These are phyloP conservation scores for Penicillium sp. DNA, from an alignment of 2,329 filamentous ascomycete species.

Conservation along the genomic window DNA sequence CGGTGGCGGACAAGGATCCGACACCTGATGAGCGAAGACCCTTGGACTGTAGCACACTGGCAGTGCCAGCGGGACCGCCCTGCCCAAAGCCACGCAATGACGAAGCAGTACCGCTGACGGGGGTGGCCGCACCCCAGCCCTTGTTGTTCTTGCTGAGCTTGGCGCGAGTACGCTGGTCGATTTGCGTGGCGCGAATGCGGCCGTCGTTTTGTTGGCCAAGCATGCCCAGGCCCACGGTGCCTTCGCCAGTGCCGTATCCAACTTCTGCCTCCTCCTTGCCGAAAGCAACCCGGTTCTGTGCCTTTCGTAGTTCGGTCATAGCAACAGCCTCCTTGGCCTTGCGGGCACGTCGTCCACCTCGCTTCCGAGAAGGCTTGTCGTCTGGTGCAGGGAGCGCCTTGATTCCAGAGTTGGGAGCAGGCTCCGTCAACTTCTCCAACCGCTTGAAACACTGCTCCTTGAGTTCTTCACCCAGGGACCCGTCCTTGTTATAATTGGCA, in stretches of 20 bases:
- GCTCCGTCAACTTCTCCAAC: slow-evolving; percentile 89
- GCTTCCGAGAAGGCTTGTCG: slow-evolving; percentile 91
- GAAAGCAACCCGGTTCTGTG: slow-evolving; percentile 94
- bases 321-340: slow-evolving; percentile 96
- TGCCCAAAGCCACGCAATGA: slow-evolving; percentile 79
- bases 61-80: slow-evolving; percentile 57
- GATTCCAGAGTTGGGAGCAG: slow-evolving; percentile 83
- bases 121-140: slow-evolving; percentile 78
- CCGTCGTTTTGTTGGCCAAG: slow-evolving; percentile 86
- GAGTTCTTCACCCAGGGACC: slow-evolving; percentile 78
- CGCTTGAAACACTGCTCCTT: slow-evolving; percentile 81
- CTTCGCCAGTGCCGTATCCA: slow-evolving; percentile 83
- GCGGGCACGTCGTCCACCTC: slow-evolving; percentile 82
- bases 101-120: slow-evolving; percentile 66
- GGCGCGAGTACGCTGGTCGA: slow-evolving; percentile 89
- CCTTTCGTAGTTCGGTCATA: slow-evolving; percentile 95
- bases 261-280: slow-evolving; percentile 94
- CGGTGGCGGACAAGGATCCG: slow-evolving; percentile 65
- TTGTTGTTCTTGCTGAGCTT: slow-evolving; percentile 95
- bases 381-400: slow-evolving; percentile 89
- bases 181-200: slow-evolving; percentile 82
- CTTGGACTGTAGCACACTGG: slow-evolving; percentile 72
- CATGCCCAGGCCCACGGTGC: slow-evolving; percentile 89
- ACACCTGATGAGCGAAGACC: slow-evolving; percentile 82
- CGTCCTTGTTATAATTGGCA: slow-evolving; percentile 78